phyloP scores from a whole-genome alignment of 1,284 basidiomycete genomes.

The Rhodotorula sp. region DNA sequence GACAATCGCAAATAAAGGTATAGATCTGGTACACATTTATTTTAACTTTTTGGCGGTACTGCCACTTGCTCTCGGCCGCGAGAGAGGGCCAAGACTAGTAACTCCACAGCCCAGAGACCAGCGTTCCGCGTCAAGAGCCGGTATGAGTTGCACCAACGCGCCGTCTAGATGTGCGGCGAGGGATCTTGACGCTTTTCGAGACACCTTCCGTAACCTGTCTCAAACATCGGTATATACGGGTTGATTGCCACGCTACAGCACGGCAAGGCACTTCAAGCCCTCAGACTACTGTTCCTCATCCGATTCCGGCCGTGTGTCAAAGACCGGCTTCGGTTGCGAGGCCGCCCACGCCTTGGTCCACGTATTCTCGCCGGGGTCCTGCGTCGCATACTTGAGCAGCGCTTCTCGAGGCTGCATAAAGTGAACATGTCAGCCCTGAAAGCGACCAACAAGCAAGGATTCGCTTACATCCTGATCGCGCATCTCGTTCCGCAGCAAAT shows the following conservation, averaged over 20 bases:
- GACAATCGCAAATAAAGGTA: too few relatives aligned
- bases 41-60: too few relatives aligned
- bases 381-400: slow-evolving; percentile 83
- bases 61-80: too few relatives aligned
- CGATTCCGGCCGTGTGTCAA: slow-evolving; percentile 22
- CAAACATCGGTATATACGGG: not conserved
- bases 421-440: slow-evolving; percentile 59
- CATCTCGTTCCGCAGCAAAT: slow-evolving; percentile 81
- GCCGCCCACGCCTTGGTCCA: slow-evolving; percentile 39
- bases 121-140: too few relatives aligned
- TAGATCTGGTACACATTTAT: too few relatives aligned
- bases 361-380: slow-evolving; percentile 42
- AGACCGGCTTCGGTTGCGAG: slow-evolving; percentile 40
- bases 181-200: too few relatives aligned
- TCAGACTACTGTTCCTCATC: slow-evolving; percentile 26
- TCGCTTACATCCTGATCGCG: slow-evolving; percentile 86
- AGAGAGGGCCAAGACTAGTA: too few relatives aligned
- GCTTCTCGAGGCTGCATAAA: slow-evolving; percentile 96
- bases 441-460: slow-evolving; percentile 6
- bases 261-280: not conserved
- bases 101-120: too few relatives aligned
- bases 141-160: too few relatives aligned
- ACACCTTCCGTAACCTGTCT: too few relatives aligned
- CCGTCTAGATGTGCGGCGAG: too few relatives aligned
- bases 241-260: not conserved